Conservation (phyloP, 2,329 filamentous ascomycete species). For the Ophiocordyceps polyrhachis-furcata region DNA sequence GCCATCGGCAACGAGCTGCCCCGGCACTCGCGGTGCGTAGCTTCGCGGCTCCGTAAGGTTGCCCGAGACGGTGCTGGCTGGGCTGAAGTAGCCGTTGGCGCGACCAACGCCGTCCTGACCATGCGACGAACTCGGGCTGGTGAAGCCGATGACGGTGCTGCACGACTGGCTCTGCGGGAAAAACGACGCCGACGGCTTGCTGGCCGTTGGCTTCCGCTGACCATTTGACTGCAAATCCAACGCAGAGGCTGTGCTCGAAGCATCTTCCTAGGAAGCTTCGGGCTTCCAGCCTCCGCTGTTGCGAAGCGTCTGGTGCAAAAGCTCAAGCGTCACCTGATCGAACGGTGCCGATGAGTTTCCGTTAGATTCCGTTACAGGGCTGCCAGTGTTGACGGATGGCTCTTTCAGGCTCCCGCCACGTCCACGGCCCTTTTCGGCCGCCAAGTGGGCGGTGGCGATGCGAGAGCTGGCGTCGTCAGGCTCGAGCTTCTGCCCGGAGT, state of each 20-base stretch:
- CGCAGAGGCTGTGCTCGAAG: not conserved
- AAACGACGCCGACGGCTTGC: not conserved
- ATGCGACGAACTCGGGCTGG: conserved; percentile 1
- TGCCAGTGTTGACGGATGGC: not conserved
- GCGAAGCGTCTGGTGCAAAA: conserved; percentile 2
- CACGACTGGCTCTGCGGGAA: conserved; percentile 5
- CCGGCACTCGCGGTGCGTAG: conserved; percentile 18
- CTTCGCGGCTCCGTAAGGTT: conserved; percentile 21
- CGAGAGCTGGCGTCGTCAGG: conserved; percentile 1
- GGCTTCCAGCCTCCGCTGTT: conserved; percentile 1
- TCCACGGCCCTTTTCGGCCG: not conserved
- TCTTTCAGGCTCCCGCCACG: not conserved
- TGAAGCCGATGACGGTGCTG: conserved; percentile 1
- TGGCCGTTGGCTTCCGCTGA: not conserved
- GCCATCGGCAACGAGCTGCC: conserved; percentile 6
- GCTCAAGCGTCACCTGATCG: conserved; percentile 1
- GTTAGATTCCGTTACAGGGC: not conserved
- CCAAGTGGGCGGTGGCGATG: not conserved
- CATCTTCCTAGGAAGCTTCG: conserved; percentile 5
- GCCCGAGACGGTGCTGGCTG: conserved; percentile 2
- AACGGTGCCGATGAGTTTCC: not conserved
- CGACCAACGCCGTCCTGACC: not conserved
- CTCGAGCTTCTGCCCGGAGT: not conserved
- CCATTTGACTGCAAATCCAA: not conserved
- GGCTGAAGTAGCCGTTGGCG: conserved; percentile 1